Evolutionary conservation across 352 stramenopile species (phyloP), one percentile per base, ranked within the genome.

Genomic region (Phytophthora cajani): DNA sequence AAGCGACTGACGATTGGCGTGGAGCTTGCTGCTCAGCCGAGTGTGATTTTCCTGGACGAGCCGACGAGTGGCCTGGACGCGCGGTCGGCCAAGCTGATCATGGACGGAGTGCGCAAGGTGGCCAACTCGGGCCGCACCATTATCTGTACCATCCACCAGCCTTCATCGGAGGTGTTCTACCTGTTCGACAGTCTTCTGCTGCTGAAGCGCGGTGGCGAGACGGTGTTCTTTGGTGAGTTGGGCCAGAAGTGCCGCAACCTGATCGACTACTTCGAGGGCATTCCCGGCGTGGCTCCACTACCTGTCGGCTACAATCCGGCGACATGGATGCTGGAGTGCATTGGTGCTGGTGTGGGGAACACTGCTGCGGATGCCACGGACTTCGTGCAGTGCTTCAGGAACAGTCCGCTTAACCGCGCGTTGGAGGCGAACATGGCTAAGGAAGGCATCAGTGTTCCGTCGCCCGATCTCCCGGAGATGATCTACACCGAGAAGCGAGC

Each of bases 291-390:
- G n/a, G 11, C 47, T 10, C 54, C 66, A 0, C 67, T 71, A 40
- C 77, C 80, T 44, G 57, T 50, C 14, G 64, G 58, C 19, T 65
- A 72, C 62, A 78, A 78, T 62, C 90, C 90, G 14, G 86, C 88
- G 7, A 94, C 87, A 27, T 97, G 87, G 87, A 94, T 97, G 87
- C 64, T 97, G 3, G 79, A 85, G 32, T 77, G 72, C n/a, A 85
- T 86, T 16, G 36, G 36, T 42, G 36, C 36, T 42, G 36, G 36
- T 42, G 36, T 42, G 36, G 36, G 36, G 17, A 38, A 58, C 19
- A 77, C 55, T 52, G 5, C 21, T 2, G 52, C 60, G 1, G 36
- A 77, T n/a, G 4, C 11, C 11, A 42, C 36, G 36, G 36, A 42
- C 36, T 42, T 42, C 36, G 36, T 42, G 36, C 11, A 42, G 3